Evolutionary conservation across 2,329 filamentous ascomycete genomes (phyloP).

Genomic region (Zasmidium citrigriseum): DNA sequence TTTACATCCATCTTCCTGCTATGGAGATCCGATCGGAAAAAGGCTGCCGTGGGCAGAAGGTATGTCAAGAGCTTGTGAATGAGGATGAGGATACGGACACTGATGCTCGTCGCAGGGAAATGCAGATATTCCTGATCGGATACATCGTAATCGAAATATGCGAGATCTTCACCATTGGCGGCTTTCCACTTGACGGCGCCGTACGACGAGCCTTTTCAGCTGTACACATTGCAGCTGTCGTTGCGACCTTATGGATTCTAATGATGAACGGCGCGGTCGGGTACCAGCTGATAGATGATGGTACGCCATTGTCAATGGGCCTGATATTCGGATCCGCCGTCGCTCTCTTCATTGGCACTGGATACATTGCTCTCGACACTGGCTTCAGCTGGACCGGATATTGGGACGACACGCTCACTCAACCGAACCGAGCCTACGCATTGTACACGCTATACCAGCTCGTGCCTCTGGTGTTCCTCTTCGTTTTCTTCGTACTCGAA

Average conservation of each 20-base stretch:
- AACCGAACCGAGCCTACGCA: constrained; percentile 68
- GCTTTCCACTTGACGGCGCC: constrained; percentile 71
- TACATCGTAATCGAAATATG: constrained; percentile 89
- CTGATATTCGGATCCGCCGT: constrained; percentile 71
- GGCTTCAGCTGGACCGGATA: constrained; percentile 81
- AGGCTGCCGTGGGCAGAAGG: constrained; percentile 91
- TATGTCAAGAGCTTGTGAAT: constrained; percentile 44
- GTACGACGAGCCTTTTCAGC: constrained; percentile 83
- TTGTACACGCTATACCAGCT: constrained; percentile 95
- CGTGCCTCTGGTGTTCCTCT: constrained; percentile 83
- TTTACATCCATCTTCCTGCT: constrained; percentile 66
- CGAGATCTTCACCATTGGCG: constrained; percentile 94
- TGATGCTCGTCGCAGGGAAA: constrained; percentile 65
- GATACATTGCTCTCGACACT: constrained; percentile 94
- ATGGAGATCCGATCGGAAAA: constrained; percentile 81
- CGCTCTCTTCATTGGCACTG: constrained; percentile 81
- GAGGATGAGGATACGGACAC: neutral
- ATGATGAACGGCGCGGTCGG: constrained; percentile 63
- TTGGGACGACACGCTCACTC: constrained; percentile 60
- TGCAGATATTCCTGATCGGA: constrained; percentile 87
- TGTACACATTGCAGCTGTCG: constrained; percentile 85
- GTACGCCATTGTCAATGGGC: constrained; percentile 78
- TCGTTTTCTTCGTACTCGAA: constrained; percentile 82
- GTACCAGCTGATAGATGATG: constrained; percentile 91
- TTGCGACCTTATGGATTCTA: constrained; percentile 83